Evolutionary conservation across 805 yeast species (phyloP).

Genomic region (Ogataea glucozyma): DNA sequence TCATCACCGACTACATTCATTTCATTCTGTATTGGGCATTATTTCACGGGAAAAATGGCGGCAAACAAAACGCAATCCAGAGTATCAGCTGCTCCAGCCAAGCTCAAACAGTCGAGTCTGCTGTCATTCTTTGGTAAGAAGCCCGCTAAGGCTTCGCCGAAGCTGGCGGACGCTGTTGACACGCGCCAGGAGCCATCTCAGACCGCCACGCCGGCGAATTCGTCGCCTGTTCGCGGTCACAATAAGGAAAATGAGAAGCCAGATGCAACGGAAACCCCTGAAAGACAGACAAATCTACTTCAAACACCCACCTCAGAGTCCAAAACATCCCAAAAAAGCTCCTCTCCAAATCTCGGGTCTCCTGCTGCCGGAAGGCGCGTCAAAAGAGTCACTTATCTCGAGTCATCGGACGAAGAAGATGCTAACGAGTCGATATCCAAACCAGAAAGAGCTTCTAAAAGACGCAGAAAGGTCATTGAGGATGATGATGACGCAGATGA

Average conservation of each 20-base stretch:
- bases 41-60: no score
- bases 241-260: slow-evolving; percentile 11
- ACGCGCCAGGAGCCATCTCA: background rate
- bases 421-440: slow-evolving; percentile 8
- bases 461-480: slow-evolving; percentile 15
- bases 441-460: background rate
- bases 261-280: background rate
- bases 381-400: slow-evolving; percentile 20
- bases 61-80: slow-evolving; percentile 4
- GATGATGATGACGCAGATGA: slow-evolving; percentile 21
- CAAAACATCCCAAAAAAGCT: no score
- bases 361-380: slow-evolving; percentile 17
- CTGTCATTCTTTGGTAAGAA: slow-evolving; percentile 33
- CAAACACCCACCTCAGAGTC: slow-evolving; percentile 17
- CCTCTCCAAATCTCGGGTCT: slow-evolving; percentile 6
- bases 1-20: no score
- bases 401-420: slow-evolving; percentile 18
- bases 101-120: slow-evolving; percentile 31
- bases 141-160: background rate
- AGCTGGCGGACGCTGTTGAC: background rate
- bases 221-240: slow-evolving; percentile 24
- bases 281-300: background rate
- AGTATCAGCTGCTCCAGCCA: slow-evolving; percentile 5
- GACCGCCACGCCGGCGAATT: slow-evolving; percentile 29
- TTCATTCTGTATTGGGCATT: no score